These are phyloP conservation scores for Tuctoria greenei DNA, from an alignment of 176 grass and related monocot species.

Conservation along the genomic window DNA sequence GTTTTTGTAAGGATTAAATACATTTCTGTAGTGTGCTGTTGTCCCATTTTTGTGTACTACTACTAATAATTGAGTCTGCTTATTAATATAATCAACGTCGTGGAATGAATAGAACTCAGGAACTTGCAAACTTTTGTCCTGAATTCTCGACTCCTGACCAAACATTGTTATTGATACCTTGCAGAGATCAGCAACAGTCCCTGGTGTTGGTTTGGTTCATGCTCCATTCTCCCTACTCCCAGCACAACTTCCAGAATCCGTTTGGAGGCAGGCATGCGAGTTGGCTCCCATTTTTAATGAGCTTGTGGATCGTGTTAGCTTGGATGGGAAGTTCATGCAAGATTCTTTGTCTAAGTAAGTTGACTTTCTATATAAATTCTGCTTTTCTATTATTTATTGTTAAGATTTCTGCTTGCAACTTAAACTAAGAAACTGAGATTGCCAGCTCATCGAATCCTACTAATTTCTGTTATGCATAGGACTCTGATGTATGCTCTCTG, in stretches of 20 bases:
- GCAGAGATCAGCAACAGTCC: conserved; percentile 75
- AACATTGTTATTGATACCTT: conserved; percentile 6
- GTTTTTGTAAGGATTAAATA: not conserved
- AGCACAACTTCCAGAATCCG: conserved; percentile 37
- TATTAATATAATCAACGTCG: no score
- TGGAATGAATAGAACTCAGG: not conserved
- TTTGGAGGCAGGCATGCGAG: conserved; percentile 83
- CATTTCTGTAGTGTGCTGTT: not conserved
- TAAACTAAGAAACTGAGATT: not conserved
- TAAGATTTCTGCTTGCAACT: not conserved
- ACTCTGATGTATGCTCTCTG: not conserved
- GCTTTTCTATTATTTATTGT: not conserved
- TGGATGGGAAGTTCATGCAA: conserved; percentile 86
- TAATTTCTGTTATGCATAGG: not conserved
- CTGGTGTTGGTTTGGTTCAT: conserved; percentile 76
- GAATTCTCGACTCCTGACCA: not conserved
- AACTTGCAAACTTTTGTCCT: not conserved
- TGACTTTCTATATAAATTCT: not conserved
- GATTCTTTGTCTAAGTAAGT: conserved; percentile 77
- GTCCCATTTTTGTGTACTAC: not conserved
- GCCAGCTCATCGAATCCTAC: not conserved
- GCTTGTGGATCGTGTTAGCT: conserved; percentile 79
- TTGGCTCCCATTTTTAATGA: conserved; percentile 82
- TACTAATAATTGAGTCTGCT: not conserved
- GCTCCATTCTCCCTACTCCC: conserved; percentile 77